These are phyloP conservation scores for Echinosphaeria canescens DNA, from an alignment of 2,329 filamentous ascomycete genomes.

Conservation along the genomic window DNA sequence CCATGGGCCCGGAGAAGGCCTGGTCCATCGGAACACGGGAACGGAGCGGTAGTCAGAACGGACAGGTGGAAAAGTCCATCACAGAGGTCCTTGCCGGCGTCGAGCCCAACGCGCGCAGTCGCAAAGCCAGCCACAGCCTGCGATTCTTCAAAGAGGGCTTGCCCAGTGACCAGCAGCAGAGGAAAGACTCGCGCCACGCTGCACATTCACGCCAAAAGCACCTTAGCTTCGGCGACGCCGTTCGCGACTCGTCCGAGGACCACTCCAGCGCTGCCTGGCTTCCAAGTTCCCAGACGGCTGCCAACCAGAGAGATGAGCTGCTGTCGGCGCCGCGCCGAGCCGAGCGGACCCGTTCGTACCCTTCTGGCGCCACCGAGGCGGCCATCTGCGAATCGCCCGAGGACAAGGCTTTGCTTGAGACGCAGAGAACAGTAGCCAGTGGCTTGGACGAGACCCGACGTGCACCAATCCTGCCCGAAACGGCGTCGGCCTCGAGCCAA, in stretches of 20 bases:
- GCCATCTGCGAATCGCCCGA: conserved; percentile 5
- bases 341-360: too few relatives aligned
- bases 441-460: background rate
- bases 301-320: too few relatives aligned
- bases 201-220: conserved; percentile 17
- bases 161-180: conserved; percentile 33
- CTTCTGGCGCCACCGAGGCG: conserved; percentile 3
- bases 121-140: conserved; percentile 44
- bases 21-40: conserved; percentile 44
- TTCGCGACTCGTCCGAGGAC: conserved; percentile 5
- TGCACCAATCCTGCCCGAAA: too few relatives aligned
- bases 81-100: conserved; percentile 35
- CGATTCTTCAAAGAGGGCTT: conserved; percentile 46
- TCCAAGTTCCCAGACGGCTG: too few relatives aligned
- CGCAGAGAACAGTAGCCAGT: too few relatives aligned
- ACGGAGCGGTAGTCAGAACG: too few relatives aligned
- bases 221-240: conserved; percentile 12
- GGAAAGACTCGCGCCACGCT: conserved; percentile 19
- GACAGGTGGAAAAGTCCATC: conserved; percentile 42
- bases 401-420: too few relatives aligned
- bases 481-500: too few relatives aligned
- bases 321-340: too few relatives aligned
- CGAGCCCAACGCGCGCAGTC: conserved; percentile 41
- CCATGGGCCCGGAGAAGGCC: conserved; percentile 29
- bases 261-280: too few relatives aligned